Evolutionary conservation across 257 asterid genomes (phyloP), one percentile per base, ranked within the genome.

Genomic region (Cinchona pubescens): DNA sequence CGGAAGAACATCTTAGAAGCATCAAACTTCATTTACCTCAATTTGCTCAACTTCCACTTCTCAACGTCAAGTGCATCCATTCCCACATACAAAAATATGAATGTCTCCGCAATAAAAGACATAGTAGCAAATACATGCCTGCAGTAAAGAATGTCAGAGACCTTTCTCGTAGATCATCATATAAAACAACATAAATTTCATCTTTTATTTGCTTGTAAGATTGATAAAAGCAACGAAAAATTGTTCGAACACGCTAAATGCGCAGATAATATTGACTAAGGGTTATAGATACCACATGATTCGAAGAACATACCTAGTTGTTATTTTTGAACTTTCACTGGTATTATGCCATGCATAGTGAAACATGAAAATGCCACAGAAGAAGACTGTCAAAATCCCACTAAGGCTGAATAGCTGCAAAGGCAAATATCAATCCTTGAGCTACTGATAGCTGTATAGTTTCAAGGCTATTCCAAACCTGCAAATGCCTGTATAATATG

Each of bases 341-440:
- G 92, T 93, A 70, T 92, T 94, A 82, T 94, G 94, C 98, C 97
- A 94, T 48, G 97, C 97, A 73, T 94, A 94, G 82, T 94, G 98
- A 14, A 96, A 90, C 98, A 94, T 94, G 78, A 90, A 82, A 71
- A 94, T 86, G 80, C 98, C 97, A 62, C 85, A 77, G 76, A 94
- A 94, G 90, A 92, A 94, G 78, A 94, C 98, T 0, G 98, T 94
- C 81, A 94, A 79, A 81, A 94, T 94, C 76, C 97, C 98, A 69
- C 98, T 94, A 27, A 94, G 93, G 75, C 75, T 75, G 45, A 81
- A 83, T 65, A 90, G 85, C 94, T 92, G 87, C 67, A 45, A 75
- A 73, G 73, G 72, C 21, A 68, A 42, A 51, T 37, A 82, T 67
- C 51, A 48, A 63, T 45, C 21, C 53, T 48, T 75, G n/a, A 45